Percentiles rank a stretch among this genome's conserved stretches.
These are phyloP conservation scores for Colletotrichum truncatum DNA, from an alignment of 2,329 filamentous ascomycete genomes.

Conservation along the genomic window DNA sequence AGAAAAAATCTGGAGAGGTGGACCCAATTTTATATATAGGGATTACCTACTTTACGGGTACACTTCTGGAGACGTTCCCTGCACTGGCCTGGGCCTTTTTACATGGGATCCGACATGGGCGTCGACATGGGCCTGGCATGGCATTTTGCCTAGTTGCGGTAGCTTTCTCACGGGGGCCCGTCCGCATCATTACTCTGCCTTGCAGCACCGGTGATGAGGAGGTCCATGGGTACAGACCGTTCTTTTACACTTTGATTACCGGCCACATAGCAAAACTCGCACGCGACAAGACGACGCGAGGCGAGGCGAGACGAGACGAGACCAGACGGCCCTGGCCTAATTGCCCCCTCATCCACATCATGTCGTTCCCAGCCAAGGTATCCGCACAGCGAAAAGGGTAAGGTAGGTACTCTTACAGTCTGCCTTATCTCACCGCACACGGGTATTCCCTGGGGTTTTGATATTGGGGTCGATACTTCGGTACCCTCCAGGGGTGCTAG, in stretches of 20 bases:
- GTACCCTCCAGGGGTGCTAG: background rate
- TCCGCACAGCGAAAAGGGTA: background rate
- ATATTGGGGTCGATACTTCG: background rate
- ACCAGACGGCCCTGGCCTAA: no score
- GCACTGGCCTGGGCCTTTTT: constrained; percentile 12
- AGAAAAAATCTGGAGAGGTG: constrained; percentile 23
- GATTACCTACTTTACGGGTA: constrained; percentile 12
- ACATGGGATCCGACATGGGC: constrained; percentile 6
- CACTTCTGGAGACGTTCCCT: constrained; percentile 1
- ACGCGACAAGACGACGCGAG: constrained; percentile 12
- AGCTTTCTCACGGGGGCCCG: background rate
- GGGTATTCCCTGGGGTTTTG: constrained; percentile 1
- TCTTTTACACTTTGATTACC: background rate
- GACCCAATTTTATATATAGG: constrained; percentile 7
- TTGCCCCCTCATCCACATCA: no score
- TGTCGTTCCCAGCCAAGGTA: background rate
- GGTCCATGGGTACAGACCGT: no score
- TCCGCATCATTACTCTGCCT: constrained; percentile 2
- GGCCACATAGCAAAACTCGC: background rate
- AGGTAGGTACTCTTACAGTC: background rate
- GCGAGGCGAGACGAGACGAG: constrained; percentile 6
- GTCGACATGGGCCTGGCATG: constrained; percentile 8
- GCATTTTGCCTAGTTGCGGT: constrained; percentile 10
- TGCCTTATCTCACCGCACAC: constrained; percentile 12
- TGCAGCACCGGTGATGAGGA: background rate